Evolutionary conservation across 169 alveolate genomes (phyloP), one percentile per base, ranked within the genome.

Genomic region (Cryptosporidium ubiquitum): DNA sequence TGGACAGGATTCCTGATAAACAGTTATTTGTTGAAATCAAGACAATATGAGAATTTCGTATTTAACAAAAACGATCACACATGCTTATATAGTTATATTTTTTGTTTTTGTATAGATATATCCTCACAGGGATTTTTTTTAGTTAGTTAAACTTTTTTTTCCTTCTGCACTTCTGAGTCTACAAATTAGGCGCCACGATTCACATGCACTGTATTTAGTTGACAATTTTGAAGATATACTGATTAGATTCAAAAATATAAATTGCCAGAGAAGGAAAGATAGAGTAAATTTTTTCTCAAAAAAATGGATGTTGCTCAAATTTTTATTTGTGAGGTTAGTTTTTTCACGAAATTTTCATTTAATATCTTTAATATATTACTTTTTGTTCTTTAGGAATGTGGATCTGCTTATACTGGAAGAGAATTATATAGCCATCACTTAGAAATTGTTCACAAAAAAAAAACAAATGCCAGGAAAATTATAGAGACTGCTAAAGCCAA

Each of bases 251-350:
- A 58, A 16, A 37, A 74, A 35, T 52, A 20, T 2, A 35, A 12
- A 29, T 44, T 40, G 57, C 2, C 33, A 60, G 2, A 18, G 7
- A 33, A 26, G 39, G 16, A 60, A 9, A 18, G 7, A 33, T 10
- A 57, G 16, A 10, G 37, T 64, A 12, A 39, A 5, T 69, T 42
- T 69, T 69, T 39, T 14, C n/a, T 14, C n/a, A n/a, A n/a, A n/a
- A 73, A 73, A 39, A 73, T 73, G 85, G 85, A 73, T 57, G 85
- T 73, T 33, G 55, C 70, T 61, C 71, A 79, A 37, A 79, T 79
- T 79, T 58, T 61, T 39, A 69, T 79, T 79, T 79, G 89, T 18
- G 89, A 79, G 89, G 89, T 79, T 42, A 79, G 89, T 79, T 26
- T 58, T 40, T 3, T 12, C 9, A 1, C 40, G 49, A 23, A 14